Conservation (phyloP, 768 basidiomycete species). For the Rhodotorula diobovata region DNA sequence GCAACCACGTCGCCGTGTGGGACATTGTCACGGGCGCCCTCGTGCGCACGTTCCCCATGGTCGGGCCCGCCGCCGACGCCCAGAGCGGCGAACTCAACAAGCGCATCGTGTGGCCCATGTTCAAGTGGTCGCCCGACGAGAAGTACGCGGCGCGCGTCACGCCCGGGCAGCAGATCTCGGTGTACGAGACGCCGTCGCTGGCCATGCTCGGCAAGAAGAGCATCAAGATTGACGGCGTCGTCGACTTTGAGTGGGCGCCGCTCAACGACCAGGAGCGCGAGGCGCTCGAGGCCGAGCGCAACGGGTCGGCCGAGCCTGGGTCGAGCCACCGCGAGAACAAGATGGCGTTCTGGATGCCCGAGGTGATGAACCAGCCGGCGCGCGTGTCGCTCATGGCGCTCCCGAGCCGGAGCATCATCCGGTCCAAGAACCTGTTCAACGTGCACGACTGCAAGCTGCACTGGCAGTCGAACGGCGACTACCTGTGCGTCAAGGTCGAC, state of each 20-base stretch:
- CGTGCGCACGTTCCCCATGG: conserved; percentile 80
- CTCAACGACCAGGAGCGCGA: conserved; percentile 73
- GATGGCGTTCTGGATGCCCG: conserved; percentile 96
- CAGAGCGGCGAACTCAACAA: conserved; percentile 58
- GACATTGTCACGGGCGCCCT: conserved; percentile 89
- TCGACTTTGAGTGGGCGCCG: conserved; percentile 99
- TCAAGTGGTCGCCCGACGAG: conserved; percentile 98
- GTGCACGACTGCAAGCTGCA: conserved; percentile 96
- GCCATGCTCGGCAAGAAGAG: conserved; percentile 91
- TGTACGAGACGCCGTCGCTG: conserved; percentile 93
- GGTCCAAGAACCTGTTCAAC: conserved; percentile 96
- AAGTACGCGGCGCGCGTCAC: conserved; percentile 85
- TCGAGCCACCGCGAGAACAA: conserved; percentile 66
- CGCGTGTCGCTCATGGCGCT: conserved; percentile 88
- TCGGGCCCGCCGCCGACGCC: conserved; percentile 50
- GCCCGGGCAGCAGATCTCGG: conserved; percentile 86
- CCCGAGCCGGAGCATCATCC: conserved; percentile 73
- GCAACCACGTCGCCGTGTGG: conserved; percentile 97
- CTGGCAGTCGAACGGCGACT: conserved; percentile 98
- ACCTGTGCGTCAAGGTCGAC: conserved; percentile 97
- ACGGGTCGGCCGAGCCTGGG: conserved; percentile 45
- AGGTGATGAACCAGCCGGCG: conserved; percentile 92
- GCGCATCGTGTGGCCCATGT: conserved; percentile 72
- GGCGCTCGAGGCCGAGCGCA: conserved; percentile 33
- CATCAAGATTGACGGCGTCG: conserved; percentile 91